phyloP scores from a whole-genome alignment of 2,329 filamentous ascomycete species.

The Claviceps sp. region DNA sequence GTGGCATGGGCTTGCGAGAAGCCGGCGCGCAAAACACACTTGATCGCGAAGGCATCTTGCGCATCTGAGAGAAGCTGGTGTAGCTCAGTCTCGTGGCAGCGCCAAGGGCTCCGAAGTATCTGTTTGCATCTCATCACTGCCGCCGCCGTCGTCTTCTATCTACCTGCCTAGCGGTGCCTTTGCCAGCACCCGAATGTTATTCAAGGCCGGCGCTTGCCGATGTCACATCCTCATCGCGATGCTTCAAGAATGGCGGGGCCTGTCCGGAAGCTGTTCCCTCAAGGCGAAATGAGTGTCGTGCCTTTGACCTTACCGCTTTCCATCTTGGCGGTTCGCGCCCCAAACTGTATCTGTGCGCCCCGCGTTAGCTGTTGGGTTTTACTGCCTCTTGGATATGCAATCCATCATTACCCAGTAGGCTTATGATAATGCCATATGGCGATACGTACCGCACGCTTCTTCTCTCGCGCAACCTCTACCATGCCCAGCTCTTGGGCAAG shows the following conservation, averaged over 20 bases:
- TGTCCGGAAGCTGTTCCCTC: too few relatives aligned
- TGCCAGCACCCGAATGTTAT: not conserved
- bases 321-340: slow-evolving; percentile 73
- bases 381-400: not conserved
- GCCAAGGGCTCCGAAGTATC: slow-evolving; percentile 58
- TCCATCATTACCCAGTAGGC: too few relatives aligned
- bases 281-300: slow-evolving; percentile 42
- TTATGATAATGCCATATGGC: not conserved
- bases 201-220: not conserved
- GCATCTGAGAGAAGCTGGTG: not conserved
- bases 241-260: not conserved
- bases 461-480: slow-evolving; percentile 60
- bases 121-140: slow-evolving; percentile 54
- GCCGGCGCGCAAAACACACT: not conserved
- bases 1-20: not conserved
- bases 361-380: not conserved
- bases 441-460: slow-evolving; percentile 41
- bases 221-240: not conserved
- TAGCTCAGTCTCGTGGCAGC: not conserved
- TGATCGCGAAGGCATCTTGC: not conserved
- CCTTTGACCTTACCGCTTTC: slow-evolving; percentile 56
- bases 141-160: slow-evolving; percentile 19
- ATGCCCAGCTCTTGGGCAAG: slow-evolving; percentile 65
- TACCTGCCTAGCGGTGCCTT: not conserved
- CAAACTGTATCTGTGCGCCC: slow-evolving; percentile 57